Evolutionary conservation across 202 grass and related monocot species (phyloP).

Genomic region (Eragrostis tef): DNA sequence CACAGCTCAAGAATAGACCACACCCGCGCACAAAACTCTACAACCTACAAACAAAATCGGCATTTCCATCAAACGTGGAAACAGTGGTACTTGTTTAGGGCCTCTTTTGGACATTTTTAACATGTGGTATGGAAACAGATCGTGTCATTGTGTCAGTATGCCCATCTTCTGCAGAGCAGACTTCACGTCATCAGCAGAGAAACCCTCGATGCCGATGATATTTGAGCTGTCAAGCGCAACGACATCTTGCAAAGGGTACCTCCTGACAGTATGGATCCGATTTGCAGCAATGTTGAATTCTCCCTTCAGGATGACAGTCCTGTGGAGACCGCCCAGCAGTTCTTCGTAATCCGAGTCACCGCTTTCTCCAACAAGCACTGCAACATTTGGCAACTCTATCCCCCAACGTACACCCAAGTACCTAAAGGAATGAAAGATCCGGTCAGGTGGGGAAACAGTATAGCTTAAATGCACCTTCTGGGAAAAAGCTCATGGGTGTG

Average conservation of each 20-base stretch:
- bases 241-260: slow-evolving; percentile 77
- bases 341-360: slow-evolving; percentile 93
- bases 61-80: slow-evolving; percentile 55
- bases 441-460: slow-evolving; percentile 10
- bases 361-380: slow-evolving; percentile 78
- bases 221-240: slow-evolving; percentile 78
- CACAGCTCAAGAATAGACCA: slow-evolving; percentile 51
- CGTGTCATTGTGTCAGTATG: slow-evolving; percentile 38
- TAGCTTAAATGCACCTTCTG: background rate
- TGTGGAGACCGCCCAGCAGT: slow-evolving; percentile 78
- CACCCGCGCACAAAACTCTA: slow-evolving; percentile 13
- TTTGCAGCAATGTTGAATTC: slow-evolving; percentile 69
- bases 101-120: background rate
- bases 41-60: slow-evolving; percentile 62
- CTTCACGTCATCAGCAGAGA: slow-evolving; percentile 50
- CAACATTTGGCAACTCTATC: slow-evolving; percentile 76
- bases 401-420: slow-evolving; percentile 91
- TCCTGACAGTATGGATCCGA: slow-evolving; percentile 61
- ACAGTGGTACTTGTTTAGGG: slow-evolving; percentile 27
- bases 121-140: background rate
- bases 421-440: slow-evolving; percentile 42
- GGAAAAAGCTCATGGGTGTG: background rate
- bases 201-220: slow-evolving; percentile 60
- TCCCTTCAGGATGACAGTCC: slow-evolving; percentile 84
- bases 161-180: slow-evolving; percentile 61